Percentiles rank a stretch among this genome's conserved stretches.
phyloP scores from a whole-genome alignment of 2,329 filamentous ascomycete species.

The Fusarium sarcochroum region DNA sequence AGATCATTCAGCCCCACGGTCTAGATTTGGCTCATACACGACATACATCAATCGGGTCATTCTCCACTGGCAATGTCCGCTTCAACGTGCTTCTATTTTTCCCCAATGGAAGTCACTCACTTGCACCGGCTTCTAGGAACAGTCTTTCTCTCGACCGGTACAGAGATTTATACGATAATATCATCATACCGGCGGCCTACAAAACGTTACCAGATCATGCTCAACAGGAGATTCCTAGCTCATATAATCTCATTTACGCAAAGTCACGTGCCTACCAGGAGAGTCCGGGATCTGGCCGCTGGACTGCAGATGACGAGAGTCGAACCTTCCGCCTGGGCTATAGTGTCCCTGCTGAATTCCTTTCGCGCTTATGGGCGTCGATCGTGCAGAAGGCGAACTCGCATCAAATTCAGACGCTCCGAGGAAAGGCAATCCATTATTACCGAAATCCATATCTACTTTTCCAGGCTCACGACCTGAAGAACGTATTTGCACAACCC shows the following conservation, averaged over 20 bases:
- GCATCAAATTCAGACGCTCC: neutral
- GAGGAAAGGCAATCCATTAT: neutral
- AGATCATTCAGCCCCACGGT: neutral
- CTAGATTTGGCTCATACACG: neutral
- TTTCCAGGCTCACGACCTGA: slow-evolving; percentile 2
- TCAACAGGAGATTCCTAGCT: slow-evolving; percentile 11
- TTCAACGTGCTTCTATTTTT: slow-evolving; percentile 20
- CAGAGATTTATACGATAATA: slow-evolving; percentile 14
- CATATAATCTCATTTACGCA: slow-evolving; percentile 14
- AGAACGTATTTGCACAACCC: neutral
- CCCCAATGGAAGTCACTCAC: neutral
- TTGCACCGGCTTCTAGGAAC: neutral
- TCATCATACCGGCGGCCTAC: slow-evolving; percentile 8
- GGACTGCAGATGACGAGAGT: slow-evolving; percentile 5
- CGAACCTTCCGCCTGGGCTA: slow-evolving; percentile 4
- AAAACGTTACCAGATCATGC: neutral
- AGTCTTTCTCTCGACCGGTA: slow-evolving; percentile 7
- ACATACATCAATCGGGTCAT: neutral
- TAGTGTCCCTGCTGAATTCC: neutral
- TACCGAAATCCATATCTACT: slow-evolving; percentile 1
- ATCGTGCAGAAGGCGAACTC: neutral
- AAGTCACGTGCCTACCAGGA: slow-evolving; percentile 18
- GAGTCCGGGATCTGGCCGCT: slow-evolving; percentile 4
- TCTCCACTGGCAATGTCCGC: neutral
- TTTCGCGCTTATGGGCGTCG: neutral